These are phyloP conservation scores for Geranium brycei DNA, from an alignment of 345 rosid genomes.

Conservation along the genomic window DNA sequence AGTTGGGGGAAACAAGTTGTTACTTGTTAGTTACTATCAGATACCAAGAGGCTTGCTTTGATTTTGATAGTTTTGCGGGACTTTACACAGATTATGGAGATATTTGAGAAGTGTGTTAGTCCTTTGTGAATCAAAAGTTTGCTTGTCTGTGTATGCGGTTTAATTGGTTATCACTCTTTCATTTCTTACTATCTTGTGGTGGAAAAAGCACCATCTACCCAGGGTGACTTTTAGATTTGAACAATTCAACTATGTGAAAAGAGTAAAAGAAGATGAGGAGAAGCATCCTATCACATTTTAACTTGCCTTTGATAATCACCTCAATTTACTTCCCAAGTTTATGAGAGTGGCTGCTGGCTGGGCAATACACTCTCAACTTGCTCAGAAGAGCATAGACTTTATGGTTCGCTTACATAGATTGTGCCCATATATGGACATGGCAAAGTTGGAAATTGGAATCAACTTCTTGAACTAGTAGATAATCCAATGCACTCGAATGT, in stretches of 20 bases:
- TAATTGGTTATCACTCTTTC: too few species aligned
- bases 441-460: not conserved
- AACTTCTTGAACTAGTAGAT: not conserved
- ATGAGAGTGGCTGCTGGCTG: not conserved
- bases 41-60: not conserved
- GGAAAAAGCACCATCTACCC: not conserved
- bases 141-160: too few species aligned
- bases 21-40: not conserved
- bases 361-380: not conserved
- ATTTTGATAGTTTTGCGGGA: not conserved
- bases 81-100: not conserved
- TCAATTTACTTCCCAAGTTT: too few species aligned
- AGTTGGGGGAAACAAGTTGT: not conserved
- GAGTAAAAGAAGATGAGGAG: not conserved
- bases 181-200: too few species aligned
- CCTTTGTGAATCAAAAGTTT: too few species aligned
- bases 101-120: too few species aligned
- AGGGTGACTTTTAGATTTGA: not conserved
- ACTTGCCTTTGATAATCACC: too few species aligned
- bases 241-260: not conserved
- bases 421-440: not conserved
- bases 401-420: not conserved
- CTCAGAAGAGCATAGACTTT: not conserved
- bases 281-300: not conserved
- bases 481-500: not conserved